phyloP scores from a whole-genome alignment of 331 rosid species.

The Rosa hybrid region DNA sequence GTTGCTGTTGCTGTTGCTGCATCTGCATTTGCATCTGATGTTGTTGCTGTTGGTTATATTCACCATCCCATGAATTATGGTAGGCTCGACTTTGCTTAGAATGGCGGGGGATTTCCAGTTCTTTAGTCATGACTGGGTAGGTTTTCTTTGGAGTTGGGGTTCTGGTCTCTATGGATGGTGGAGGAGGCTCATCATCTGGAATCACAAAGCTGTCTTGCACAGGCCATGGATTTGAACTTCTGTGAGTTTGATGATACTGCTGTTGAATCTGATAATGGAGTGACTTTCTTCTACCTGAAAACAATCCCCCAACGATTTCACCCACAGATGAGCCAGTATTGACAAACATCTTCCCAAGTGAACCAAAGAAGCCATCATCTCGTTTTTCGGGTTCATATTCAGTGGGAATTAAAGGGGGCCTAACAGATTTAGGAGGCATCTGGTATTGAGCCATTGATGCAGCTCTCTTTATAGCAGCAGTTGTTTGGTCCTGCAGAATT shows the following conservation, averaged over 20 bases:
- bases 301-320: slow-evolving; percentile 59
- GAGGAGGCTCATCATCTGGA: slow-evolving; percentile 94
- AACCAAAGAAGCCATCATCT: slow-evolving; percentile 87
- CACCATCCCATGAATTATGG: slow-evolving; percentile 60
- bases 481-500: slow-evolving; percentile 54
- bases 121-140: slow-evolving; percentile 64
- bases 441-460: slow-evolving; percentile 58
- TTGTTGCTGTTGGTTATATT: slow-evolving; percentile 47
- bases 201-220: slow-evolving; percentile 90
- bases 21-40: slow-evolving; percentile 32
- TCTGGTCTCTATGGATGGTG: slow-evolving; percentile 73
- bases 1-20: slow-evolving; percentile 32
- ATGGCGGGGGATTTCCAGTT: slow-evolving; percentile 59
- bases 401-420: slow-evolving; percentile 80
- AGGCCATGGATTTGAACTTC: slow-evolving; percentile 69
- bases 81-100: slow-evolving; percentile 52
- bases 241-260: slow-evolving; percentile 56
- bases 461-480: slow-evolving; percentile 45
- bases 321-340: slow-evolving; percentile 69
- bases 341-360: slow-evolving; percentile 73
- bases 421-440: slow-evolving; percentile 61
- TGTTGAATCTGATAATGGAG: slow-evolving; percentile 56
- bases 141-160: slow-evolving; percentile 49
- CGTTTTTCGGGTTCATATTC: slow-evolving; percentile 73
- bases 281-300: slow-evolving; percentile 71